A percentile compares a stretch with the other conserved stretches of the same genome.
phyloP scores from a whole-genome alignment of 2,329 filamentous ascomycete genomes.

The Fusarium begoniae region DNA sequence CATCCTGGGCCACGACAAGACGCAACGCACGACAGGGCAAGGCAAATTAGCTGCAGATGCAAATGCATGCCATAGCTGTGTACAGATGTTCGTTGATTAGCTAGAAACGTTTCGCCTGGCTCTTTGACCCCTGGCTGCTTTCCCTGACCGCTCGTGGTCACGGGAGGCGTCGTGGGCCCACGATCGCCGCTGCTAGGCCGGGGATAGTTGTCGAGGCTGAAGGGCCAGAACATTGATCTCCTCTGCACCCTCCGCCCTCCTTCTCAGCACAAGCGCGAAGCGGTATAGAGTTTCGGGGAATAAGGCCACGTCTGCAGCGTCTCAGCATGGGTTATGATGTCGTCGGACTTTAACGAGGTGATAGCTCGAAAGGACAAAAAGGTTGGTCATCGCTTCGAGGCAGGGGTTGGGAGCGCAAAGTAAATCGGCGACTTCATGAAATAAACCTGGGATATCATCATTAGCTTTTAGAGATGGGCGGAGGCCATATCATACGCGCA shows the following conservation, averaged over 20 bases:
- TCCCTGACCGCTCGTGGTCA: conserved; percentile 43
- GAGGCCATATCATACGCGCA: conserved; percentile 21
- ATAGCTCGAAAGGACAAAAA: conserved; percentile 16
- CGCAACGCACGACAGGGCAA: conserved; percentile 32
- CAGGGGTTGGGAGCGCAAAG: conserved; percentile 2
- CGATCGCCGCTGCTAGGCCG: conserved; percentile 42
- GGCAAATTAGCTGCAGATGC: conserved; percentile 45
- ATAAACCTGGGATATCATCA: conserved; percentile 13
- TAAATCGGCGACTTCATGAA: conserved; percentile 35
- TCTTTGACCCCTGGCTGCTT: conserved; percentile 22
- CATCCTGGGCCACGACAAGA: conserved; percentile 35
- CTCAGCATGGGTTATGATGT: not conserved
- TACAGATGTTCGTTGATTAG: conserved; percentile 42
- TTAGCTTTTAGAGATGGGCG: conserved; percentile 17
- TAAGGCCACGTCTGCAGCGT: conserved; percentile 18
- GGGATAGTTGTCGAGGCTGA: conserved; percentile 28
- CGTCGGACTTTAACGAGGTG: not conserved
- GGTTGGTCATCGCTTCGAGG: not conserved
- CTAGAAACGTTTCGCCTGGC: conserved; percentile 24
- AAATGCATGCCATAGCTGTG: conserved; percentile 46
- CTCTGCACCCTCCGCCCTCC: conserved; percentile 16
- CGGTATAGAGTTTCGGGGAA: conserved; percentile 15
- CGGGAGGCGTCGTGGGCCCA: conserved; percentile 38
- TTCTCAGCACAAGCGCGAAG: not conserved
- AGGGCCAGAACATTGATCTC: conserved; percentile 28